Evolutionary conservation across 2,329 filamentous ascomycete genomes (phyloP).

Genomic region (Venturia carpophila): DNA sequence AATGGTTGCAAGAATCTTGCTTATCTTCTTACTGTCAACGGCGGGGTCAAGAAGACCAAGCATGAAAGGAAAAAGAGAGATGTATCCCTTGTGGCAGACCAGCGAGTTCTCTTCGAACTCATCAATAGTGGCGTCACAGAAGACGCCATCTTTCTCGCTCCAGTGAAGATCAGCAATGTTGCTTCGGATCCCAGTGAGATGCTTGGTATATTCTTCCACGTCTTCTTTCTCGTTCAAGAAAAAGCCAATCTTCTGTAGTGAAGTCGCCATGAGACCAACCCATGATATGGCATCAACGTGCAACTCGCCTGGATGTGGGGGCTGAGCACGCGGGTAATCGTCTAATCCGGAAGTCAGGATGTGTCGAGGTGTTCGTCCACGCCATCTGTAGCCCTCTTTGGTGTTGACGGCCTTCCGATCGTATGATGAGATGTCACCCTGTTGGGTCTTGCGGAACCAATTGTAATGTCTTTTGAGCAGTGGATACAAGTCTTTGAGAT

Average conservation of each 20-base stretch:
- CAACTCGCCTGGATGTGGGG: constrained; percentile 89
- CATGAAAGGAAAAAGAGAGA: constrained; percentile 20
- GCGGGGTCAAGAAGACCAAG: constrained; percentile 16
- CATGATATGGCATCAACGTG: constrained; percentile 92
- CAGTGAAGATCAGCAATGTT: constrained; percentile 95
- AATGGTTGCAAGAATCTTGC: constrained; percentile 61
- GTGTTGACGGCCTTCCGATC: constrained; percentile 79
- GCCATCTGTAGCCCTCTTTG: constrained; percentile 94
- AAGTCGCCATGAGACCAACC: constrained; percentile 93
- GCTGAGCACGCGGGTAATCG: constrained; percentile 89
- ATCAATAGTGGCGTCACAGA: constrained; percentile 92
- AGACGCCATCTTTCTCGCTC: constrained; percentile 70
- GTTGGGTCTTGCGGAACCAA: constrained; percentile 89
- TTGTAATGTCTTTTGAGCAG: constrained; percentile 77
- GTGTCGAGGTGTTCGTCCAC: constrained; percentile 77
- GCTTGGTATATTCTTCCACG: constrained; percentile 60
- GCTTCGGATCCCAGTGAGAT: constrained; percentile 66
- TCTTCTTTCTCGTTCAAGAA: constrained; percentile 61
- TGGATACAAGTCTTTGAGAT: constrained; percentile 72
- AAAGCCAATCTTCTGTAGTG: constrained; percentile 71
- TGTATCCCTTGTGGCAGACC: constrained; percentile 75
- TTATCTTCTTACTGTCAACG: constrained; percentile 16
- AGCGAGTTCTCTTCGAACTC: constrained; percentile 84
- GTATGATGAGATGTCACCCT: constrained; percentile 81
- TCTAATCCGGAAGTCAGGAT: constrained; percentile 90